Percentiles rank a stretch among this genome's conserved stretches.
Conservation (phyloP, 768 basidiomycete genomes). For the Lentinula raphanica region DNA sequence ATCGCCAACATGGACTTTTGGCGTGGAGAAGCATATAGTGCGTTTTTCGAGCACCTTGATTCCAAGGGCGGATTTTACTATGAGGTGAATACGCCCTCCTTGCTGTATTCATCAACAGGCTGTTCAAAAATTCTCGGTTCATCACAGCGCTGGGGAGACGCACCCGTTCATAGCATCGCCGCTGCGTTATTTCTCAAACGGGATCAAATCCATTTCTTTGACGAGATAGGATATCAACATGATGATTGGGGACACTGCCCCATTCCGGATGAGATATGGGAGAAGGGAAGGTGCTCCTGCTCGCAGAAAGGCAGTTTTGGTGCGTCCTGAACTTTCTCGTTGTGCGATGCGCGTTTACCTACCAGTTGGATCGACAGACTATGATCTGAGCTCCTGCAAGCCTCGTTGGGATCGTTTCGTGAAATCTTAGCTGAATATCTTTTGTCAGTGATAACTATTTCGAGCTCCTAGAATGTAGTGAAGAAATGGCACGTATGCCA, state of each 20-base stretch:
- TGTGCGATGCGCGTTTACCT: constrained; percentile 1
- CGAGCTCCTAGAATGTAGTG: too few species aligned
- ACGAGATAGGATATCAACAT: constrained; percentile 80
- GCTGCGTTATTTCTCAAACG: constrained; percentile 66
- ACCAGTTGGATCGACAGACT: not conserved
- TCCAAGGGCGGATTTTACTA: constrained; percentile 38
- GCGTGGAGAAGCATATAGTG: constrained; percentile 58
- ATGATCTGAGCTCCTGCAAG: constrained; percentile 1
- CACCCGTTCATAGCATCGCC: constrained; percentile 80
- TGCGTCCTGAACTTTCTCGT: constrained; percentile 10
- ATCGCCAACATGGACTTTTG: constrained; percentile 69
- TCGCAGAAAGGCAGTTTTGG: constrained; percentile 58
- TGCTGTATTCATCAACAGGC: too few species aligned
- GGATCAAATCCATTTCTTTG: constrained; percentile 76
- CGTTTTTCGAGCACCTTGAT: constrained; percentile 66
- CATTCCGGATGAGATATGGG: constrained; percentile 37
- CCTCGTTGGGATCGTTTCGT: constrained; percentile 2
- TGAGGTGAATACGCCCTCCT: not conserved
- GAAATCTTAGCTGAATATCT: not conserved
- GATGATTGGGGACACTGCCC: constrained; percentile 74
- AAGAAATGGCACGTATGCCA: too few species aligned
- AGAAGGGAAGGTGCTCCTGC: constrained; percentile 59
- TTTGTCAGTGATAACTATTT: too few species aligned
- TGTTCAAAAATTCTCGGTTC: not conserved
- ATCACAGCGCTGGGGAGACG: constrained; percentile 74